Percentiles rank a stretch among this genome's conserved stretches.
phyloP scores from a whole-genome alignment of 768 basidiomycete genomes.

The Agrocybe chaxingu region DNA sequence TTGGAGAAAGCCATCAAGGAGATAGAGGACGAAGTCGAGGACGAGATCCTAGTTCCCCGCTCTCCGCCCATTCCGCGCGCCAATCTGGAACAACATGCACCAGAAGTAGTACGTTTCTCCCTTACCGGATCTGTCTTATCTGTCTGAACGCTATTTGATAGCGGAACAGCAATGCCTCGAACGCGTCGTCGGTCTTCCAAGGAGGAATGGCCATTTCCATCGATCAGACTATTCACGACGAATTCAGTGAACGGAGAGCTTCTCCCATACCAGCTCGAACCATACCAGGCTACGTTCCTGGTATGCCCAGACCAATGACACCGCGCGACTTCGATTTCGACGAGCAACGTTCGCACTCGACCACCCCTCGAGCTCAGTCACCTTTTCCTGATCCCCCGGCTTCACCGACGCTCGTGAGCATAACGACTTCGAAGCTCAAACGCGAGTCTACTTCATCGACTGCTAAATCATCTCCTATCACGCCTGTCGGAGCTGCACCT shows the following conservation, averaged over 20 bases:
- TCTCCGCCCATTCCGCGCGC: slow-evolving; percentile 47
- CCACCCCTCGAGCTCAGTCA: slow-evolving; percentile 78
- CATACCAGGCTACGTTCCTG: slow-evolving; percentile 82
- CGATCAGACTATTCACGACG: slow-evolving; percentile 48
- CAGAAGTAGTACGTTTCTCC: slow-evolving; percentile 25
- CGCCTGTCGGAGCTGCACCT: slow-evolving; percentile 42
- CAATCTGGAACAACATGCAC: slow-evolving; percentile 27
- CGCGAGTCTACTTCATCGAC: slow-evolving; percentile 57
- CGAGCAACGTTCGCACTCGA: slow-evolving; percentile 66
- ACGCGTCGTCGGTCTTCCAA: slow-evolving; percentile 44
- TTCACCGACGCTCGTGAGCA: slow-evolving; percentile 25
- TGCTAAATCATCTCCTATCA: slow-evolving; percentile 40
- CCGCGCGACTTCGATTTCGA: slow-evolving; percentile 77
- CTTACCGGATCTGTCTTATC: neutral
- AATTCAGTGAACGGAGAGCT: slow-evolving; percentile 48
- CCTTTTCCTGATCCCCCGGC: slow-evolving; percentile 40
- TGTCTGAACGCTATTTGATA: slow-evolving; percentile 11
- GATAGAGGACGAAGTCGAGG: slow-evolving; percentile 72
- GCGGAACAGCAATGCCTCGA: slow-evolving; percentile 34
- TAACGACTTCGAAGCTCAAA: slow-evolving; percentile 37
- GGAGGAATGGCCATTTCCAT: slow-evolving; percentile 70
- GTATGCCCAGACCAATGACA: slow-evolving; percentile 90
- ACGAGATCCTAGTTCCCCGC: slow-evolving; percentile 75
- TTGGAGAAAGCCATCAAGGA: slow-evolving; percentile 75
- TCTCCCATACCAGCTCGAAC: slow-evolving; percentile 63